These are phyloP conservation scores for Chaetomium tenue DNA, from an alignment of 495 filamentous ascomycete genomes.

Conservation along the genomic window DNA sequence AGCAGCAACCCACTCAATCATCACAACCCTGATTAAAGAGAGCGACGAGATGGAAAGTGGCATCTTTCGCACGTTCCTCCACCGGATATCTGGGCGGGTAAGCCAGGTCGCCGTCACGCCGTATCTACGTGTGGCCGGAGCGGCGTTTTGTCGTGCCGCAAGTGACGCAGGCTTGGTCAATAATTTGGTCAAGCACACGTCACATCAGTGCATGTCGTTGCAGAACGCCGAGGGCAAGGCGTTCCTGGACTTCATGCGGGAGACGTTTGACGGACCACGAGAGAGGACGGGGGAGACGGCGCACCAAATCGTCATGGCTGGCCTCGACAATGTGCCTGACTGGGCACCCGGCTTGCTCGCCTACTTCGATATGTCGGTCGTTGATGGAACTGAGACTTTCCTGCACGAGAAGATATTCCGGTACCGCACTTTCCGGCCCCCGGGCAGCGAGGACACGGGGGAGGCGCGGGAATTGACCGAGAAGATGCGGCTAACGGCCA, in stretches of 20 bases:
- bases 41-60: conserved; percentile 36
- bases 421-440: conserved; percentile 31
- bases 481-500: conserved; percentile 36
- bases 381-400: conserved; percentile 54
- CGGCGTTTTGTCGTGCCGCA: conserved; percentile 39
- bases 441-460: conserved; percentile 25
- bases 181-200: conserved; percentile 39
- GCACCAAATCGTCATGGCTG: conserved; percentile 31
- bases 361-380: conserved; percentile 57
- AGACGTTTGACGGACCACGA: conserved; percentile 34
- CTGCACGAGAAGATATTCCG: conserved; percentile 58
- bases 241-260: conserved; percentile 45
- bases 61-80: conserved; percentile 36
- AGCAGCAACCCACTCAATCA: conserved; percentile 43
- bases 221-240: conserved; percentile 43
- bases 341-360: conserved; percentile 70
- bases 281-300: conserved; percentile 26
- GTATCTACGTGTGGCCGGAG: conserved; percentile 39
- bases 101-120: conserved; percentile 34
- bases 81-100: conserved; percentile 38
- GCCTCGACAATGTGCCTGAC: conserved; percentile 54
- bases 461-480: conserved; percentile 28
- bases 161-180: conserved; percentile 27
- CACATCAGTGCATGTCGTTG: conserved; percentile 39
- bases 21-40: conserved; percentile 43